Evolutionary conservation across 306 rosid genomes (phyloP), one percentile per base, ranked within the genome.

Genomic region (Casuarina cunninghamiana): DNA sequence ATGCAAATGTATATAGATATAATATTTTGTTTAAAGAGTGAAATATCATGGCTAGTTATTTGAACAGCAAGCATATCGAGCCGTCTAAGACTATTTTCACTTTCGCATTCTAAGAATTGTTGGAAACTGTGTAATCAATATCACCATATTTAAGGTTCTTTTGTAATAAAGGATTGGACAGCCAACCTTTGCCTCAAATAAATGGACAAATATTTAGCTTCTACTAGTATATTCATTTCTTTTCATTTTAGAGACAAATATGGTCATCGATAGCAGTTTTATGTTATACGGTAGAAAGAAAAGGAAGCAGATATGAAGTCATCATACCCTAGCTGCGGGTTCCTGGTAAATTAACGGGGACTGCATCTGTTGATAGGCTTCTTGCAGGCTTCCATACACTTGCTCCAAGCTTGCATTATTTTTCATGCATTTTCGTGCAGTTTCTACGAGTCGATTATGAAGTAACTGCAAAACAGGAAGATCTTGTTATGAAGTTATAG

Each of bases 351-450:
- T 26, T 60, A 82, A 85, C 65, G 97, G 94, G 67, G 89, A 82
- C 79, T 91, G 97, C 91, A 91, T 90, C 72, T 88, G 87, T 85
- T 87, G 78, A 73, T 88, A 90, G 75, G 95, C 89, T 81, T 88
- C 86, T 81, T 92, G 93, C 93, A 92, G 87, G 81, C 88, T 87
- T 81, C 69, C 90, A 79, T 88, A 92, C 53, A 92, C 81, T 87
- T 87, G 88, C 72, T 81, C 93, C 85, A 92, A 84, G 84, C 88
- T 87, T 77, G 85, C 86, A 69, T 87, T 82, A 35, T 83, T 84
- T 74, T 48, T 79, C 87, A 92, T 90, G 65, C 89, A 84, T 54
- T 72, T 84, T 75, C 73, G 81, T 49, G 94, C 95, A 43, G 83
- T 73, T 8, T 90, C 83, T 43, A 90, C 90, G 55, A 92, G 88